Conservation (phyloP, 2,329 filamentous ascomycete species). For the Diaporthe ampelina region DNA sequence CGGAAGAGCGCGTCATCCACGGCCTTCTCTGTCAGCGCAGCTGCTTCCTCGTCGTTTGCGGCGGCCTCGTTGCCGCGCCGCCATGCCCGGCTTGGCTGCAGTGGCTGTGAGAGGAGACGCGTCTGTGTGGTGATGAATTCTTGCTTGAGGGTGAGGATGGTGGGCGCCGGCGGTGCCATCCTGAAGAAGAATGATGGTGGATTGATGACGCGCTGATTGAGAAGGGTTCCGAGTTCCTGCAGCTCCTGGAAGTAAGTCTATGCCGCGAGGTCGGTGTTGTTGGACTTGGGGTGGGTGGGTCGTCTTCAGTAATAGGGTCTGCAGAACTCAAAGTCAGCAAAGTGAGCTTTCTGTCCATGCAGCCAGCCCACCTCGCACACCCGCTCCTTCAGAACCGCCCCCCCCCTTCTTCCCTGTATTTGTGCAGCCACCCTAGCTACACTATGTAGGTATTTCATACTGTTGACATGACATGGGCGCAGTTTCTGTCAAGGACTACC, state of each 20-base stretch:
- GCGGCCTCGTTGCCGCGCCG: conserved; percentile 60
- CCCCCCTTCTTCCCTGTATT: neutral
- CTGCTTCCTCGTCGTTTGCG: conserved; percentile 44
- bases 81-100: conserved; percentile 69
- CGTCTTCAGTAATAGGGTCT: neutral
- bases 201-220: neutral
- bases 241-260: neutral
- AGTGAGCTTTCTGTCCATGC: neutral
- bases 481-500: neutral
- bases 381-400: too few relatives aligned
- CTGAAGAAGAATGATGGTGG: neutral
- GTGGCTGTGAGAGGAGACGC: conserved; percentile 71
- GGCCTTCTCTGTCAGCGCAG: conserved; percentile 58
- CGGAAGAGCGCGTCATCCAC: conserved; percentile 70
- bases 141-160: conserved; percentile 74
- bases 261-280: neutral
- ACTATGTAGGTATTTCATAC: neutral
- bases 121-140: conserved; percentile 74
- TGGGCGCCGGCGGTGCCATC: conserved; percentile 59
- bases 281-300: neutral
- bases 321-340: neutral
- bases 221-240: neutral
- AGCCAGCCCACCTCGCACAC: neutral
- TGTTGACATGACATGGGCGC: neutral
- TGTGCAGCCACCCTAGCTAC: neutral